These are phyloP conservation scores for Thalassiosira exigua DNA, from an alignment of 352 stramenopile species.

Conservation along the genomic window DNA sequence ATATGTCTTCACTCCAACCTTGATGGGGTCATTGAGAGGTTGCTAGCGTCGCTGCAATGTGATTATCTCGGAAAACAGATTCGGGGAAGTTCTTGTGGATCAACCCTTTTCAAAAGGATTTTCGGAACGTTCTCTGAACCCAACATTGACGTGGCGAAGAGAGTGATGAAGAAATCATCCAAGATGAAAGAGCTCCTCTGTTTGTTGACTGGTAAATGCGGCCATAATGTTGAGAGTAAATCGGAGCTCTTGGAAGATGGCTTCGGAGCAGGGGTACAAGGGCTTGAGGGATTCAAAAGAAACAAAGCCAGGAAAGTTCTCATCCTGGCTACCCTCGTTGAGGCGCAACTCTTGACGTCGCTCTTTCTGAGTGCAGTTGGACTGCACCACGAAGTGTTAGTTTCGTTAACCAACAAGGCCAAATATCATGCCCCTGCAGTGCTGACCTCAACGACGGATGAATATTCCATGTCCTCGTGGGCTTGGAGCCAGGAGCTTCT, in stretches of 20 bases:
- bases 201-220: slow-evolving; percentile 62
- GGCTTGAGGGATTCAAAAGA: too few relatives aligned
- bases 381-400: slow-evolving; percentile 71
- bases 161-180: slow-evolving; percentile 63
- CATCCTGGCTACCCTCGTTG: slow-evolving; percentile 72
- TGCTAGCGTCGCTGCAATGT: slow-evolving; percentile 8
- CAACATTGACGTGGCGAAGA: slow-evolving; percentile 44
- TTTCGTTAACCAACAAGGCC: not conserved
- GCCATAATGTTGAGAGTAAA: slow-evolving; percentile 18
- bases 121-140: slow-evolving; percentile 53
- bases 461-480: slow-evolving; percentile 40
- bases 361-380: slow-evolving; percentile 72
- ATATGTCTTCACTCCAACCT: slow-evolving; percentile 45
- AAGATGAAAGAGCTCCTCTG: slow-evolving; percentile 74
- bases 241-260: slow-evolving; percentile 4
- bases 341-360: slow-evolving; percentile 65
- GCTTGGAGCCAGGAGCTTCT: slow-evolving; percentile 61
- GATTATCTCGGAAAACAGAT: not conserved
- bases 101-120: slow-evolving; percentile 15
- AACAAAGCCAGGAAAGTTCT: slow-evolving; percentile 55
- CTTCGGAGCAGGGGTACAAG: too few relatives aligned
- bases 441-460: not conserved
- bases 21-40: not conserved
- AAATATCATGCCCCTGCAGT: not conserved
- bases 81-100: slow-evolving; percentile 2